Evolutionary conservation across 805 yeast genomes (phyloP), one percentile per base, ranked within the genome.

Genomic region (Hanseniaspora pseudoguilliermondii): DNA sequence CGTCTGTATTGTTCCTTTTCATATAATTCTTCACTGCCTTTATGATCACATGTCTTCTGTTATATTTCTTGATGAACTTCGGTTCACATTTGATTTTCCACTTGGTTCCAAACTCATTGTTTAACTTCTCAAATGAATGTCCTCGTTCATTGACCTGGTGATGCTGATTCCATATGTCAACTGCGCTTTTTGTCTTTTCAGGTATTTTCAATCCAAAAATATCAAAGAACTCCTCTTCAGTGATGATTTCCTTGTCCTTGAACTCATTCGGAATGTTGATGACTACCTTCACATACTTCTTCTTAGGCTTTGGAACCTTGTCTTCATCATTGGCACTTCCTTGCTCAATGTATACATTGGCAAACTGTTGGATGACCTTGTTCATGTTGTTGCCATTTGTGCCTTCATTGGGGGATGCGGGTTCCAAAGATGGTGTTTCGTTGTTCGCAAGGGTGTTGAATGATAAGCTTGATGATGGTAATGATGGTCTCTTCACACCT

Each of bases 131-230:
- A 27, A 60, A 54, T 11, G 61, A 59, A n/a, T 55, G 55, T 9
- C 59, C 58, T 36, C 54, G 54, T 6, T 36, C 56, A 10, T 59
- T 59, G n/a, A 57, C 21, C n/a, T 44, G 47, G 20, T 59, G 57
- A 34, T 57, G 59, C 39, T 60, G 60, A 23, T 55, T 44, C 62
- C 62, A 60, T 27, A 60, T 50, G 23, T 59, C 61, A 10, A 49
- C 43, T 21, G 59, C 55, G 4, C 46, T 57, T 16, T 57, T 53
- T 15, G 54, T 53, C 38, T 57, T 60, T 32, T 60, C 62, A 10
- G 60, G 55, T 16, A 60, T 55, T 3, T 42, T 47, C 10, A 60
- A 48, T 2, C 59, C 62, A 58, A 57, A 60, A n/a, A 53, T 49
- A 4, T 59, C 59, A 11, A 49, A 38, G 23, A 60, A 50, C 18